Base-by-base conservation (phyloP, 1,284 basidiomycete species). In the Fomitiporia mediterranea region DNA sequence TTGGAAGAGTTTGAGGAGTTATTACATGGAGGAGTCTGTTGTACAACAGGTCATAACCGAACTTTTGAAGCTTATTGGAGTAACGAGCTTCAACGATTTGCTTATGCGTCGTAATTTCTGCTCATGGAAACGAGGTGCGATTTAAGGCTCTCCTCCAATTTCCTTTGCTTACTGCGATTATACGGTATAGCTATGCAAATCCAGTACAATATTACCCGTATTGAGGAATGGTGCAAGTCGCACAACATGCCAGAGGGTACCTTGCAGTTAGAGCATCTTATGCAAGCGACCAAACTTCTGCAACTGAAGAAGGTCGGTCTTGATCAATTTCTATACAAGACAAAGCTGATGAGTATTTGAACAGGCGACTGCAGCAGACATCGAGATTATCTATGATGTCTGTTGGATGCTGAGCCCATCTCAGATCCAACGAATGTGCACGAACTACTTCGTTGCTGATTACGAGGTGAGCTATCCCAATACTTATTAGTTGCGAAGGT, bases 321-420 rank as follows among this genome's bases (percentile, higher is more conserved):
- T 27, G 1, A 7, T 13, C 25, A 7, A 39, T 7, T 38, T 4
- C 6, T 42, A 28, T 48, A 4, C 9, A 17, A 6, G 38, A 39
- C 44, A 38, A 19, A 40, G 62, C 51, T 53, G 32, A 44, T 30
- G 34, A 50, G 57, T 47, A 21, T 47, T 30, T 58, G 57, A 30
- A 52, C 53, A 95, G 92, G 87, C 93, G 6, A 92, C 93, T 1
- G 79, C 91, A 38, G 86, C 88, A 25, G 94, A 98, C 69, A 97
- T 98, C 62, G 94, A 99, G 71, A 98, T 99, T 65, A 96, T 98
- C 65, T 99, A 98, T 69, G 91, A 97, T 69, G 96, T 99, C 55
- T 99, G 95, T 79, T 99, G 97, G 97, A 99, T 99, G 88, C 79
- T 99, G 53, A 98, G 94, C 58, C 97, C 97, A 0, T 96, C 96